Evolutionary conservation across 306 rosid species (phyloP).

Genomic region (Gastrolobium villosum): DNA sequence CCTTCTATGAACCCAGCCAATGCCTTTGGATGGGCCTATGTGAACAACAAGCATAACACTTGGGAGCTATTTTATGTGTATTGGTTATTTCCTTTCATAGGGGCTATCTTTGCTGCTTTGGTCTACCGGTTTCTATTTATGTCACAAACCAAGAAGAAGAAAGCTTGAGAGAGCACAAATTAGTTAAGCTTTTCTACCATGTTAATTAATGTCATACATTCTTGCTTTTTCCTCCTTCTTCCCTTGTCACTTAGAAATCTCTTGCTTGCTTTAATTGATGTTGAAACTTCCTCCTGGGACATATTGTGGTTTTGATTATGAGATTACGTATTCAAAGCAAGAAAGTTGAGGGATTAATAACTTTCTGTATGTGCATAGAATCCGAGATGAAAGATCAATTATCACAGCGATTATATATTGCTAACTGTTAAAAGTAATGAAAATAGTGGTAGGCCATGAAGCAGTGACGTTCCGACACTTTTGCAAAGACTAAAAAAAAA

Average conservation of each 20-base stretch:
- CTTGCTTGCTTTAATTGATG: too few species aligned
- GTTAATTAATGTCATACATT: neutral
- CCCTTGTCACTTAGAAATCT: neutral
- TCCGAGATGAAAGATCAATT: too few species aligned
- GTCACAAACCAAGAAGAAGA: conserved; percentile 68
- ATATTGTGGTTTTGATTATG: too few species aligned
- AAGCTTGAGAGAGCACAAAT: conserved; percentile 52
- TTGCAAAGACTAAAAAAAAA: too few species aligned
- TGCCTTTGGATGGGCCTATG: conserved; percentile 82
- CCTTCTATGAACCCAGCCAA: conserved; percentile 85
- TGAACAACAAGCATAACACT: conserved; percentile 59
- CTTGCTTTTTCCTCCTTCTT: neutral
- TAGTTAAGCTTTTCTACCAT: conserved; percentile 5
- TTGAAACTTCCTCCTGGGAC: too few species aligned
- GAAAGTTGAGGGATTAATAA: too few species aligned
- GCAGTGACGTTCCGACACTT: too few species aligned
- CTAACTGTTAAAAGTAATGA: too few species aligned
- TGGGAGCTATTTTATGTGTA: conserved; percentile 75
- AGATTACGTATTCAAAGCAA: too few species aligned
- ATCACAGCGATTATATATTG: too few species aligned
- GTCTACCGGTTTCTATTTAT: conserved; percentile 51
- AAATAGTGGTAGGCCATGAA: too few species aligned
- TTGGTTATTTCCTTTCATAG: conserved; percentile 68
- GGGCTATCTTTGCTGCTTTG: conserved; percentile 63
- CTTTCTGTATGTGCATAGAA: too few species aligned